Base-by-base conservation (phyloP, 306 rosid genomes). In the Calophaca sinica region DNA sequence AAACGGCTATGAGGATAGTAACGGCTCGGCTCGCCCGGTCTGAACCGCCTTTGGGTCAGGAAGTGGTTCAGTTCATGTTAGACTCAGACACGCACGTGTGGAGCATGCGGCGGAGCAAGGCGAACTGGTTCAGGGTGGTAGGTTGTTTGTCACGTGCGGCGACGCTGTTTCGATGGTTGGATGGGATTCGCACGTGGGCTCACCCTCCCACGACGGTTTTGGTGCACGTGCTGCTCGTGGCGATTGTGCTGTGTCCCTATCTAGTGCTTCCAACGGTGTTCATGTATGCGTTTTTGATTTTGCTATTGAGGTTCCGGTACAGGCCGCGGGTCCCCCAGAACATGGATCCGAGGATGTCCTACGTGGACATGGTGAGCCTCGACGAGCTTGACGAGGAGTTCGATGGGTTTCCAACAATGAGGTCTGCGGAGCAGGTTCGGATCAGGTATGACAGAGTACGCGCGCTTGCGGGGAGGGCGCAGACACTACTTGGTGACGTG, bases 321-420 rank as follows among this genome's bases (percentile, higher is more conserved):
- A 84, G 94, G 0, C 66, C 39, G 3, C 44, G 86, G 71, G 76
- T 50, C 20, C 87, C 96, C 11, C 78, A 13, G 2, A 84, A 55
- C 68, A 85, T 94, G 88, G 96, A 91, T 72, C 84, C 88, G 5
- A 79, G 93, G 32, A 35, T 91, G 36, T 94, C 97, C 0, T 85
- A 88, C 78, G 87, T 89, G 75, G 97, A 91, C 51, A 83, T 83
- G 1, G 94, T 87, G 63, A 87, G 89, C 65, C 13, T 72, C 0
- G 96, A 94, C 6, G 98, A 94, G 78, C 82, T 94, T 2, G 97
- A 94, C 2, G 98, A 94, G 41, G 98, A 94, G 76, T 88, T 94
- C 0, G 98, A 91, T 45, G 90, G 94, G 46, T 85, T 94, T 46
- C 97, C 97, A 0, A 80, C 90, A 2, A 55, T 86, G 6, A 50